Conservation (phyloP, 139 green algal species). For the Picochlorum sp. region DNA sequence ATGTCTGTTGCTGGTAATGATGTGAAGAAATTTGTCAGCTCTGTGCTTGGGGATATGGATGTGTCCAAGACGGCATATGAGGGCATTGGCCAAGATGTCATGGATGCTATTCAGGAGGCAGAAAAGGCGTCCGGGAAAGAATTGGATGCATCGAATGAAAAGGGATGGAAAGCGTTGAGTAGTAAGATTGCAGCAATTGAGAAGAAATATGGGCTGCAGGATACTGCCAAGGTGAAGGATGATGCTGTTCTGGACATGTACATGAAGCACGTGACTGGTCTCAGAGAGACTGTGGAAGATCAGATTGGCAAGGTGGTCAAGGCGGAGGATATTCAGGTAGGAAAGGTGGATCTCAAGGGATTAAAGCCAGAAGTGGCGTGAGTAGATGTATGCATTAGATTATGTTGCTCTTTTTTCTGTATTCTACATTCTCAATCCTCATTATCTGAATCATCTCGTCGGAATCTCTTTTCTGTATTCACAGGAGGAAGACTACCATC, state of each 20-base stretch:
- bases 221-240: slow-evolving; percentile 34
- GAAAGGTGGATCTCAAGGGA: slow-evolving; percentile 7
- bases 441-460: slow-evolving; percentile 14
- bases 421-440: slow-evolving; percentile 12
- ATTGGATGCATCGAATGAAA: slow-evolving; percentile 31
- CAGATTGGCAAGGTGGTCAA: slow-evolving; percentile 18
- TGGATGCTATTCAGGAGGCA: slow-evolving; percentile 36
- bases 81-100: slow-evolving; percentile 18
- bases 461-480: slow-evolving; percentile 12
- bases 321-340: slow-evolving; percentile 7
- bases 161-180: slow-evolving; percentile 30
- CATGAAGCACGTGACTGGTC: slow-evolving; percentile 21
- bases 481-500: background rate
- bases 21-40: slow-evolving; percentile 27
- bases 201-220: slow-evolving; percentile 26
- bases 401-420: slow-evolving; percentile 9
- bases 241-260: slow-evolving; percentile 43
- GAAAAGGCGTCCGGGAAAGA: slow-evolving; percentile 30
- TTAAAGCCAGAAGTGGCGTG: slow-evolving; percentile 28
- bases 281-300: slow-evolving; percentile 17
- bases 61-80: slow-evolving; percentile 8
- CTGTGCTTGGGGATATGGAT: slow-evolving; percentile 11
- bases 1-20: slow-evolving; percentile 24
- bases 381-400: slow-evolving; percentile 5
- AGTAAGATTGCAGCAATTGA: slow-evolving; percentile 28